Evolutionary conservation across 2,329 filamentous ascomycete species (phyloP).

Genomic region (Aschersonia sp.): DNA sequence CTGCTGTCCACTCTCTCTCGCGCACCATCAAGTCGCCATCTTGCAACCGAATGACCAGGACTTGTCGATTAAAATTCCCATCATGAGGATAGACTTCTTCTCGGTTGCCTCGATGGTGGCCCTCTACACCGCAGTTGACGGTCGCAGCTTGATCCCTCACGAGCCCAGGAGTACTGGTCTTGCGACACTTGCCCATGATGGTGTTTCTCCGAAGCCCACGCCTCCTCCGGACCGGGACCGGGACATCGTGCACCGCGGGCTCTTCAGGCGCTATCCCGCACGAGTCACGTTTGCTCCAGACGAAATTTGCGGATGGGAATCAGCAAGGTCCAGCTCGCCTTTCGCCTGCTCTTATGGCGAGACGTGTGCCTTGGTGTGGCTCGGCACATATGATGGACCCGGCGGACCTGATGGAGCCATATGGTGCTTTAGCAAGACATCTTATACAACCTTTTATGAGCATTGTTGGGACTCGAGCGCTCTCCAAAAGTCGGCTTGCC

Average conservation of each 20-base stretch:
- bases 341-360: slow-evolving; percentile 22
- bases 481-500: too few relatives aligned
- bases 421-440: slow-evolving; percentile 23
- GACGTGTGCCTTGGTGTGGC: slow-evolving; percentile 26
- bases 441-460: not conserved
- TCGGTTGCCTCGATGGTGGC: slow-evolving; percentile 8
- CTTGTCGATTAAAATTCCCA: not conserved
- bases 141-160: slow-evolving; percentile 9
- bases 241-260: slow-evolving; percentile 12
- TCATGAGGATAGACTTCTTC: slow-evolving; percentile 14
- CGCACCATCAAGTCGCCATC: not conserved
- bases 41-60: not conserved
- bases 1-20: too few relatives aligned
- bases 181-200: slow-evolving; percentile 18
- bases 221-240: slow-evolving; percentile 17
- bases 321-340: slow-evolving; percentile 21
- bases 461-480: too few relatives aligned
- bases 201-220: slow-evolving; percentile 26
- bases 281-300: slow-evolving; percentile 20
- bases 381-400: slow-evolving; percentile 6
- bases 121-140: slow-evolving; percentile 11
- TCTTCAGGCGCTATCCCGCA: not conserved
- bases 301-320: slow-evolving; percentile 35
- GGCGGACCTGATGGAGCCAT: slow-evolving; percentile 17
- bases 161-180: slow-evolving; percentile 18